A percentile compares a stretch with the other conserved stretches of the same genome.
These are phyloP conservation scores for Brassica hybrid DNA, from an alignment of 441 rosid genomes.

Conservation along the genomic window DNA sequence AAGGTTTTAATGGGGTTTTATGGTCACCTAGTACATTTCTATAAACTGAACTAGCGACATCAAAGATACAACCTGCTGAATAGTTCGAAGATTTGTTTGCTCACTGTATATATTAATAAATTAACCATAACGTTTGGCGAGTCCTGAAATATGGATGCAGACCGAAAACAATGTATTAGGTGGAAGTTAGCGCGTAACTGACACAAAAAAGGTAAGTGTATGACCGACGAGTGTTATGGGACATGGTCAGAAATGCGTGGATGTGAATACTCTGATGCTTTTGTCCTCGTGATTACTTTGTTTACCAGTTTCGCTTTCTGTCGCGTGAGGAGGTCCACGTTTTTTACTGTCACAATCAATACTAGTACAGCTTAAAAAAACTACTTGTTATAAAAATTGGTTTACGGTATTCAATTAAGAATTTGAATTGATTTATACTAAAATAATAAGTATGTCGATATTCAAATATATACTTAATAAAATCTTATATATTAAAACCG, in stretches of 20 bases:
- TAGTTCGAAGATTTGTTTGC: not conserved
- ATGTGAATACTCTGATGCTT: conserved; percentile 1
- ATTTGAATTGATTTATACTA: too few species aligned
- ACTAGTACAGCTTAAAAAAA: not conserved
- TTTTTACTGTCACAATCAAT: not conserved
- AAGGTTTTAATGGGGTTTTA: not conserved
- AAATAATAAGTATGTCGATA: too few species aligned
- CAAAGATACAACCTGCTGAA: not conserved
- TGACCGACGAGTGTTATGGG: not conserved
- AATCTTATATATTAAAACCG: too few species aligned
- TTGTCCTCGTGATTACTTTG: conserved; percentile 13
- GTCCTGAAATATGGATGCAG: not conserved
- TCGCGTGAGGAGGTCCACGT: not conserved
- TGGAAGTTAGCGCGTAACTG: not conserved
- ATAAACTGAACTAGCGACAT: not conserved
- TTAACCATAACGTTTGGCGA: not conserved
- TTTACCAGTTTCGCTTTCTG: not conserved
- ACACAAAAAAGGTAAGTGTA: not conserved
- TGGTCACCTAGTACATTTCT: too few species aligned
- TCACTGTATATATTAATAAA: too few species aligned
- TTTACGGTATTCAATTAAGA: too few species aligned
- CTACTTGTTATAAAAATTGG: too few species aligned
- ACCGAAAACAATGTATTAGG: not conserved
- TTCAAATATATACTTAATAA: too few species aligned
- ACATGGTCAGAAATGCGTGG: not conserved